phyloP scores from a whole-genome alignment of 2,329 filamentous ascomycete species.

The Phialophora tarda region DNA sequence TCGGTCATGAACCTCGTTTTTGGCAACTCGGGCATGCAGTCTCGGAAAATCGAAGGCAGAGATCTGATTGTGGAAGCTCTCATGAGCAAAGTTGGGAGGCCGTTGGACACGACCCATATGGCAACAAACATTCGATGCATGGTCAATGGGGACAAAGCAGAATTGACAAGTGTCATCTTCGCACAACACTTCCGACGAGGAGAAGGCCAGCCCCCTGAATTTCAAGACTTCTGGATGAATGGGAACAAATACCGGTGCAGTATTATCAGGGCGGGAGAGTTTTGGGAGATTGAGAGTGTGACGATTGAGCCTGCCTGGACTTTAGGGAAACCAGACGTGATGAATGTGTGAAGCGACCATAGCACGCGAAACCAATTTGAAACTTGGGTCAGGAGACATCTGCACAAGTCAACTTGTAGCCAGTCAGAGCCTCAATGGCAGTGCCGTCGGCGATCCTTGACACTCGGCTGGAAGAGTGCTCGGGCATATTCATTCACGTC shows the following conservation, averaged over 20 bases:
- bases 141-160: slow-evolving; percentile 25
- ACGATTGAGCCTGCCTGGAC: slow-evolving; percentile 22
- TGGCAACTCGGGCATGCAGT: slow-evolving; percentile 11
- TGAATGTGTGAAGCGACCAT: slow-evolving; percentile 20
- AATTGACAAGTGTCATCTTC: slow-evolving; percentile 16
- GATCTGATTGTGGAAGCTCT: slow-evolving; percentile 20
- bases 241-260: slow-evolving; percentile 23
- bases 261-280: slow-evolving; percentile 20
- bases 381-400: neutral
- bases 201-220: slow-evolving; percentile 23
- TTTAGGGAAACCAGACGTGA: slow-evolving; percentile 27
- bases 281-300: slow-evolving; percentile 23
- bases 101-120: slow-evolving; percentile 27
- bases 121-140: slow-evolving; percentile 28
- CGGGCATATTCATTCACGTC: no score
- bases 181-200: slow-evolving; percentile 28
- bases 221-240: slow-evolving; percentile 23
- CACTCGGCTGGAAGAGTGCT: no score
- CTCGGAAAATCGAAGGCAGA: slow-evolving; percentile 9
- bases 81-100: slow-evolving; percentile 22
- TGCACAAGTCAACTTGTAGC: neutral
- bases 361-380: no score
- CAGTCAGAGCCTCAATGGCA: neutral
- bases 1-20: slow-evolving; percentile 20
- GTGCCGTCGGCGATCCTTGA: no score